Evolutionary conservation across 495 filamentous ascomycete genomes (phyloP).

Genomic region (Cetradonia linearis): DNA sequence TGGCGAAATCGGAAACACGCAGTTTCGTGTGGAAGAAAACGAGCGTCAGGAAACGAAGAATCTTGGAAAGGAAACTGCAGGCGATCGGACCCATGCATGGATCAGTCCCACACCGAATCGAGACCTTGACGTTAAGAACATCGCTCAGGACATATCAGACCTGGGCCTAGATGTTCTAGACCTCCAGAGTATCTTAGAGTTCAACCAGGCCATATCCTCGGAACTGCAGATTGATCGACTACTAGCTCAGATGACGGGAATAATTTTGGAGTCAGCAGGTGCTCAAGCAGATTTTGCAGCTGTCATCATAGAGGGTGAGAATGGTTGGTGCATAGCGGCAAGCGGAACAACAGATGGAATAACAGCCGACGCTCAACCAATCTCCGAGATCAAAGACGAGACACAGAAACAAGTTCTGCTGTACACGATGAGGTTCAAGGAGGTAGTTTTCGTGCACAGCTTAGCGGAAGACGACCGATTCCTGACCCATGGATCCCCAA

Average conservation of each 20-base stretch:
- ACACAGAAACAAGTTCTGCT: conserved; percentile 71
- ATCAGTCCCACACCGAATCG: conserved; percentile 27
- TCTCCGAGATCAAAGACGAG: conserved; percentile 51
- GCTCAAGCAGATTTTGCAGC: conserved; percentile 66
- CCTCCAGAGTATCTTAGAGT: conserved; percentile 74
- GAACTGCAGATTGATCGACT: conserved; percentile 77
- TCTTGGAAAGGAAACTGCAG: conserved; percentile 40
- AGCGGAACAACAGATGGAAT: conserved; percentile 47
- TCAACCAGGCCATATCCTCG: conserved; percentile 82
- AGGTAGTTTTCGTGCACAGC: conserved; percentile 75
- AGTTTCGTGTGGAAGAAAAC: conserved; percentile 48
- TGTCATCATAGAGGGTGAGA: conserved; percentile 63
- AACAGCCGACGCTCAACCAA: conserved; percentile 40
- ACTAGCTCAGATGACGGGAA: conserved; percentile 79
- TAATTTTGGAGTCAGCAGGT: conserved; percentile 77
- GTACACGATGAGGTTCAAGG: conserved; percentile 74
- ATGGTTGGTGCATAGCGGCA: conserved; percentile 67
- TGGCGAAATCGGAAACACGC: conserved; percentile 31
- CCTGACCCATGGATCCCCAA: conserved; percentile 63
- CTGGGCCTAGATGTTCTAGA: conserved; percentile 64
- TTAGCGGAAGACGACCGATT: conserved; percentile 79
- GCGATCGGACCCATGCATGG: conserved; percentile 59
- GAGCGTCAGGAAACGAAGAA: conserved; percentile 40
- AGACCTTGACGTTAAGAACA: background rate
- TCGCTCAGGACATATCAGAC: conserved; percentile 16